These are phyloP conservation scores for Daldinia concentrica DNA, from an alignment of 495 filamentous ascomycete genomes.

Conservation along the genomic window DNA sequence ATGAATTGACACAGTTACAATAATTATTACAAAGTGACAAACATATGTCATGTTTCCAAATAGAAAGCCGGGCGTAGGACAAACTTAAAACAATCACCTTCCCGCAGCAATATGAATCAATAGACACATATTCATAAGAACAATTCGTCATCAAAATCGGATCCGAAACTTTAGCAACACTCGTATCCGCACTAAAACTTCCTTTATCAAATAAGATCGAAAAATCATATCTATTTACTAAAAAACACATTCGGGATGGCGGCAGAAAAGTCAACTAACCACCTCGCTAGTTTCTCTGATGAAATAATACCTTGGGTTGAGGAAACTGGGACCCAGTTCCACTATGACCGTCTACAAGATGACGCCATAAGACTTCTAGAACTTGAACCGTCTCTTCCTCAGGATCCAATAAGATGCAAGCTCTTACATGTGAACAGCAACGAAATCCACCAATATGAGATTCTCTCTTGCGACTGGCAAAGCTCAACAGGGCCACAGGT, in stretches of 20 bases:
- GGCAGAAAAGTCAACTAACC: background rate
- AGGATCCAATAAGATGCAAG: constrained; percentile 27
- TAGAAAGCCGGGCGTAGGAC: background rate
- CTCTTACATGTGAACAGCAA: constrained; percentile 9
- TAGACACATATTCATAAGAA: background rate
- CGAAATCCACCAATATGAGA: constrained; percentile 13
- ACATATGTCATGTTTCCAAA: background rate
- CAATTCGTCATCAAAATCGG: background rate
- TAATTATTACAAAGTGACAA: background rate
- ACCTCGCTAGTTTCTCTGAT: background rate
- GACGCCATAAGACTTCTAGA: constrained; percentile 22
- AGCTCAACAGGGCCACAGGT: background rate
- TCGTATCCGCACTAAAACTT: background rate
- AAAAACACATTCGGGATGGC: constrained; percentile 2
- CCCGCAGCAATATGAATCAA: background rate
- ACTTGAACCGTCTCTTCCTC: constrained; percentile 15
- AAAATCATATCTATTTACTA: background rate
- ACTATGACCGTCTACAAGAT: constrained; percentile 13
- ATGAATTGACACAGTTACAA: background rate
- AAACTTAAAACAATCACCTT: background rate
- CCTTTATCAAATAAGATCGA: background rate
- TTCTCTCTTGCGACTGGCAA: constrained; percentile 31
- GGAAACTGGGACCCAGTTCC: constrained; percentile 17
- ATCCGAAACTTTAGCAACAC: background rate
- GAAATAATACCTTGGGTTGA: constrained; percentile 22